Evolutionary conservation across 1,284 basidiomycete genomes (phyloP).

Genomic region (Rhodofomes roseus): DNA sequence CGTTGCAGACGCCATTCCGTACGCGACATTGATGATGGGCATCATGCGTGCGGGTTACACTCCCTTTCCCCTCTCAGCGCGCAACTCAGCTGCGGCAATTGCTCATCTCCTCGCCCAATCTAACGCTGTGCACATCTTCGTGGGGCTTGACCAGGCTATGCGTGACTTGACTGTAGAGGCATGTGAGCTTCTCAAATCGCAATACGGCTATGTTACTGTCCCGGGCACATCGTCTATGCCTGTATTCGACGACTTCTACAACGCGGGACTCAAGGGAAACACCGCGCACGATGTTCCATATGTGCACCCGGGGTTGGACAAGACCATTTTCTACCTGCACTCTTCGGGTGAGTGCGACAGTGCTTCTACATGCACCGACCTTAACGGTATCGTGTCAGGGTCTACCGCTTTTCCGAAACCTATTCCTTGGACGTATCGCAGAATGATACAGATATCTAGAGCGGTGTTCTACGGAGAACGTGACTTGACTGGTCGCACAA

Average conservation of each 20-base stretch:
- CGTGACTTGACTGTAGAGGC: conserved; percentile 14
- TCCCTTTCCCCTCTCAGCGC: conserved; percentile 34
- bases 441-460: conserved; percentile 2
- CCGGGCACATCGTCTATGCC: not conserved
- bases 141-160: conserved; percentile 22
- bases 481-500: conserved; percentile 14
- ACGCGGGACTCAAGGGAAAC: not conserved
- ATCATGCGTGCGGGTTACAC: conserved; percentile 25
- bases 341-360: conserved; percentile 27
- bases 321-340: conserved; percentile 26
- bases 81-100: conserved; percentile 35
- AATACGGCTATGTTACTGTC: not conserved
- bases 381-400: conserved; percentile 9
- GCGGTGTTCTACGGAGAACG: conserved; percentile 9
- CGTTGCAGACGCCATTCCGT: conserved; percentile 29
- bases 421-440: conserved; percentile 12
- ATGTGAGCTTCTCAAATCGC: not conserved
- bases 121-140: conserved; percentile 22
- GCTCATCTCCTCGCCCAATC: conserved; percentile 30
- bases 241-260: not conserved
- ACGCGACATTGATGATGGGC: conserved; percentile 22
- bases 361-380: too few relatives aligned
- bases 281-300: conserved; percentile 5
- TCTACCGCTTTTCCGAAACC: conserved; percentile 26
- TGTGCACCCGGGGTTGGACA: conserved; percentile 10